Evolutionary conservation across 805 yeast species (phyloP).

Genomic region (Candida quercuum): DNA sequence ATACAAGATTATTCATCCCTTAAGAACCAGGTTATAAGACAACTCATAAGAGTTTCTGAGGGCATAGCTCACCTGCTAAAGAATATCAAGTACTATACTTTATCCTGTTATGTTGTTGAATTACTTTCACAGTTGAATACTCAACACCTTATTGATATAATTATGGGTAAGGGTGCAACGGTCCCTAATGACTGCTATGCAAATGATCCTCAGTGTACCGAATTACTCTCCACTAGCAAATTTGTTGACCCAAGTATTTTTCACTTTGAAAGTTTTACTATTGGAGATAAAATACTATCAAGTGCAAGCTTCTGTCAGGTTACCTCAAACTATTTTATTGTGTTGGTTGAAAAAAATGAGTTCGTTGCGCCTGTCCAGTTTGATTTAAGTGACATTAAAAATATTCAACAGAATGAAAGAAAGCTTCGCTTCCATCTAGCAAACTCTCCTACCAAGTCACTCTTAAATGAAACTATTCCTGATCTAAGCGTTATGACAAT

Average conservation of each 20-base stretch:
- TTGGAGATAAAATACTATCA: constrained; percentile 3
- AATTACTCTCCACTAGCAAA: constrained; percentile 10
- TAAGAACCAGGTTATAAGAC: neutral
- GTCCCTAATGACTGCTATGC: constrained; percentile 12
- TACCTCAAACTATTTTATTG: constrained; percentile 5
- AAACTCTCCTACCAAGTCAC: constrained; percentile 8
- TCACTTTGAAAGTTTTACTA: constrained; percentile 6
- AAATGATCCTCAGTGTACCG: constrained; percentile 13
- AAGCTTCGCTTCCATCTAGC: constrained; percentile 5
- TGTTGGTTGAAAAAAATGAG: constrained; percentile 14
- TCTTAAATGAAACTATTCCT: constrained; percentile 8
- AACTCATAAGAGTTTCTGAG: neutral
- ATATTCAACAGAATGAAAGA: neutral
- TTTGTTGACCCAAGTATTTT: constrained; percentile 4
- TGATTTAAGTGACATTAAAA: constrained; percentile 6
- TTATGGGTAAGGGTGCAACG: neutral
- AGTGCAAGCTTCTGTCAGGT: constrained; percentile 14
- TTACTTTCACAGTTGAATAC: constrained; percentile 17
- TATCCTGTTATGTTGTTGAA: constrained; percentile 17
- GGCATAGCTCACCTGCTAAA: constrained; percentile 2
- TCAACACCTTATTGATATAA: neutral
- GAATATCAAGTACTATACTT: constrained; percentile 10
- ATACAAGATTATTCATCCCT: constrained; percentile 17
- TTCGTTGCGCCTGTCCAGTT: constrained; percentile 19
- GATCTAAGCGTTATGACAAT: constrained; percentile 1